phyloP scores from a whole-genome alignment of 2,329 filamentous ascomycete genomes.

The Emergomyces orientalis region DNA sequence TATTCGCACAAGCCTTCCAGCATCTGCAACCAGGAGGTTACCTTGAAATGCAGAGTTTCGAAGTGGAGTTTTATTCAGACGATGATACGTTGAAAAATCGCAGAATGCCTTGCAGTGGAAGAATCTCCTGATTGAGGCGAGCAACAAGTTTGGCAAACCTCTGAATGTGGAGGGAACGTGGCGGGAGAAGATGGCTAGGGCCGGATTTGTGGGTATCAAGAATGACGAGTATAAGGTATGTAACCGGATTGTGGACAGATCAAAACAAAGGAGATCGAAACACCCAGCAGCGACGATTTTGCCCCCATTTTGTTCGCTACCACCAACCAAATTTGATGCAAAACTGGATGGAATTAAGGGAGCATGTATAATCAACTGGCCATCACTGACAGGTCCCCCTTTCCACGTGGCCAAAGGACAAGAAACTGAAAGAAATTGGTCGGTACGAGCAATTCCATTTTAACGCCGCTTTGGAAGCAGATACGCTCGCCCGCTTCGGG shows the following conservation, averaged over 20 bases:
- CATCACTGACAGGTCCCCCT: slow-evolving; percentile 34
- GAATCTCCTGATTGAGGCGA: slow-evolving; percentile 10
- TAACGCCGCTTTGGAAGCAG: slow-evolving; percentile 12
- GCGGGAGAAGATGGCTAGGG: slow-evolving; percentile 39
- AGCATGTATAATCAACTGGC: slow-evolving; percentile 22
- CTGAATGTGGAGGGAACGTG: slow-evolving; percentile 30
- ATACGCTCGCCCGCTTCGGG: slow-evolving; percentile 14
- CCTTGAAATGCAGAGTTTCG: slow-evolving; percentile 39
- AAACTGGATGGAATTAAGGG: not conserved
- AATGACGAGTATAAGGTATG: slow-evolving; percentile 46
- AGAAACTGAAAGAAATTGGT: slow-evolving; percentile 6
- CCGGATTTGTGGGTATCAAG: slow-evolving; percentile 47
- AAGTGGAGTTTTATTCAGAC: slow-evolving; percentile 20
- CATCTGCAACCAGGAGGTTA: slow-evolving; percentile 42
- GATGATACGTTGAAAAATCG: slow-evolving; percentile 18
- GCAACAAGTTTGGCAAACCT: slow-evolving; percentile 25
- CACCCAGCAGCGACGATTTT: not conserved
- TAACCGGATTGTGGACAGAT: slow-evolving; percentile 31
- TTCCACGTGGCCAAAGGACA: slow-evolving; percentile 7
- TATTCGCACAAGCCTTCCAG: too few species aligned
- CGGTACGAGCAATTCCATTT: slow-evolving; percentile 7
- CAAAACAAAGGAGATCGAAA: not conserved
- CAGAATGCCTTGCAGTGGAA: not conserved
- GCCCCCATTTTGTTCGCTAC: not conserved
- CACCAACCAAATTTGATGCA: not conserved